A percentile compares a stretch with the other conserved stretches of the same genome.
Conservation (phyloP, 805 yeast genomes). For the Starmerella davenportii region DNA sequence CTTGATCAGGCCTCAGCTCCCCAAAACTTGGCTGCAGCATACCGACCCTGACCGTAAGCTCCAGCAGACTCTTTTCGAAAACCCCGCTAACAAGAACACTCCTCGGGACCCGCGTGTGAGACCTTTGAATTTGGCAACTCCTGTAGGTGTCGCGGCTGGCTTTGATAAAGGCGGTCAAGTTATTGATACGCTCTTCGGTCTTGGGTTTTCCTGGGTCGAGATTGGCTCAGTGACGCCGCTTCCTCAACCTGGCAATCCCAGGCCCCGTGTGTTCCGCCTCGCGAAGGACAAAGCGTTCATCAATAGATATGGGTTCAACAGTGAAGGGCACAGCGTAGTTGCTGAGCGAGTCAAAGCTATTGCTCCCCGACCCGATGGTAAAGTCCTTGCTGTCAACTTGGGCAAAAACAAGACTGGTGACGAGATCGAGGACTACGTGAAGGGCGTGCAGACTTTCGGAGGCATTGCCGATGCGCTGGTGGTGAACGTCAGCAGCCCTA, state of each 20-base stretch:
- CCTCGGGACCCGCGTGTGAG: slow-evolving; percentile 15
- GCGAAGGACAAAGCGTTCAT: slow-evolving; percentile 77
- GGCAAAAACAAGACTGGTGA: slow-evolving; percentile 91
- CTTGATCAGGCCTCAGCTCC: slow-evolving; percentile 19
- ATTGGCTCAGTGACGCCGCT: slow-evolving; percentile 84
- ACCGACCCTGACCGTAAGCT: slow-evolving; percentile 21
- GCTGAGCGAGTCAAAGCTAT: slow-evolving; percentile 27
- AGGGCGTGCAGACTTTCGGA: slow-evolving; percentile 70
- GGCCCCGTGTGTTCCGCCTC: slow-evolving; percentile 76
- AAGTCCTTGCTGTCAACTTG: slow-evolving; percentile 59
- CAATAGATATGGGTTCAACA: slow-evolving; percentile 88
- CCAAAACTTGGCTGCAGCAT: slow-evolving; percentile 16
- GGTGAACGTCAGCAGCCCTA: slow-evolving; percentile 84
- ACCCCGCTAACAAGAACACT: slow-evolving; percentile 9
- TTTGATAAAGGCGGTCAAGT: slow-evolving; percentile 88
- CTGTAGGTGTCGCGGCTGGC: slow-evolving; percentile 91
- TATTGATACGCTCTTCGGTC: slow-evolving; percentile 55
- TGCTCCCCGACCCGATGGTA: slow-evolving; percentile 2
- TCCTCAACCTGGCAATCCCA: slow-evolving; percentile 91
- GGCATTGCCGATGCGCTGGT: slow-evolving; percentile 76
- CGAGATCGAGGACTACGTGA: slow-evolving; percentile 67
- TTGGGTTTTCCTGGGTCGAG: slow-evolving; percentile 81
- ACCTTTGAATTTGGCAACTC: slow-evolving; percentile 36
- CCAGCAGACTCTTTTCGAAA: slow-evolving; percentile 17
- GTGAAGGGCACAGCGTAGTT: slow-evolving; percentile 68